Evolutionary conservation across 345 rosid genomes (phyloP).

Genomic region (Euphorbia tirucalli): DNA sequence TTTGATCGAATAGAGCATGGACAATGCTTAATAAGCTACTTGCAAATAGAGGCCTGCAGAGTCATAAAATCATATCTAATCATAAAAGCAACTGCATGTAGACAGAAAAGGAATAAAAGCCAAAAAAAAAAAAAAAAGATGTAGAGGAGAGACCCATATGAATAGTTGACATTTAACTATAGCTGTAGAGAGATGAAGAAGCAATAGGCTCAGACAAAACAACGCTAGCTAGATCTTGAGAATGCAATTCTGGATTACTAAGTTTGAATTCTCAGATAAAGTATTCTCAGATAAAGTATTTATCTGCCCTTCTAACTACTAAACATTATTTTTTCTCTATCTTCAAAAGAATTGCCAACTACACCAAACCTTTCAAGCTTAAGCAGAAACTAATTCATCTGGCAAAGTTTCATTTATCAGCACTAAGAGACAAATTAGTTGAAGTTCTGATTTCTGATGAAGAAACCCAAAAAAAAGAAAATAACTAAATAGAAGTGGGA

Average conservation of each 20-base stretch:
- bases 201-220: not conserved
- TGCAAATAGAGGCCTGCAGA: constrained; percentile 75
- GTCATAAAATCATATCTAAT: constrained; percentile 19
- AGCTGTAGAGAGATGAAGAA: constrained; percentile 1
- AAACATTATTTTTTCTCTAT: not conserved
- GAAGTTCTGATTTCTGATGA: not conserved
- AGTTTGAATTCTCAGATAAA: not conserved
- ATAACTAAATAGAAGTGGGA: not conserved
- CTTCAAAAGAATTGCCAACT: not conserved
- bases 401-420: not conserved
- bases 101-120: not conserved
- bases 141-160: not conserved
- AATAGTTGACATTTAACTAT: not conserved
- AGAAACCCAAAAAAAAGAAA: not conserved
- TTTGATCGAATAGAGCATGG: constrained; percentile 76
- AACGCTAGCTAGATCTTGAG: not conserved
- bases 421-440: not conserved
- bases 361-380: not conserved
- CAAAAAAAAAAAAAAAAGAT: too few relatives aligned
- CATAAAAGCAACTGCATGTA: not conserved
- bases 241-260: not conserved
- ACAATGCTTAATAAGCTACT: constrained; percentile 79
- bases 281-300: too few relatives aligned
- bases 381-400: not conserved
- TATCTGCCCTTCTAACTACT: not conserved